A percentile compares a stretch with the other conserved stretches of the same genome.
These are phyloP conservation scores for Groenewaldozyma auringiensis DNA, from an alignment of 1,139 yeast genomes.

Conservation along the genomic window DNA sequence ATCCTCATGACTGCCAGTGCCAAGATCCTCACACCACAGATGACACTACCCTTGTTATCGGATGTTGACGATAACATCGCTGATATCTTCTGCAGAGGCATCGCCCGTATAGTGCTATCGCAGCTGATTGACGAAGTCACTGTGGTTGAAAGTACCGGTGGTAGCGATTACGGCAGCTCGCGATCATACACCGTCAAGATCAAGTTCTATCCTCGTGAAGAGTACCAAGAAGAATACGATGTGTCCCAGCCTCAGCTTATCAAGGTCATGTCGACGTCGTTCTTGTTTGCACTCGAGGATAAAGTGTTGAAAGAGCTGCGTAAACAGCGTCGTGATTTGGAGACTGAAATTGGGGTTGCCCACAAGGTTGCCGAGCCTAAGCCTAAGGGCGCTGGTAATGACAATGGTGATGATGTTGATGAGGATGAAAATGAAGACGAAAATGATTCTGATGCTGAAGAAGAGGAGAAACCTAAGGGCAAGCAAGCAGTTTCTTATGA, in stretches of 20 bases:
- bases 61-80: constrained; percentile 84
- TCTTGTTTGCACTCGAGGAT: constrained; percentile 62
- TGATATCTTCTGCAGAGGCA: constrained; percentile 86
- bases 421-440: constrained; percentile 21
- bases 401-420: constrained; percentile 21
- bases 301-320: constrained; percentile 74
- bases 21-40: constrained; percentile 93
- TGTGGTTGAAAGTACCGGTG: constrained; percentile 77
- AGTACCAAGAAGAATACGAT: constrained; percentile 84
- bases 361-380: constrained; percentile 29
- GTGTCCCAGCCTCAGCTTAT: constrained; percentile 75
- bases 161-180: constrained; percentile 44
- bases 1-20: constrained; percentile 98
- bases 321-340: constrained; percentile 61
- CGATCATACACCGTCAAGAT: constrained; percentile 71
- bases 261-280: constrained; percentile 52
- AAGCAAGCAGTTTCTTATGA: constrained; percentile 90
- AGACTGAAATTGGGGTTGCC: constrained; percentile 62
- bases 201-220: constrained; percentile 66
- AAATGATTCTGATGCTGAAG: constrained; percentile 37
- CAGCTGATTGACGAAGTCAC: constrained; percentile 80
- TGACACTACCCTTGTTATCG: constrained; percentile 78
- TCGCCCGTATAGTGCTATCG: constrained; percentile 75
- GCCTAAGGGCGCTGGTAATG: constrained; percentile 28
- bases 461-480: constrained; percentile 64